Conservation (phyloP, 2,329 filamentous ascomycete genomes). For the Bipolaris sorokiniana region DNA sequence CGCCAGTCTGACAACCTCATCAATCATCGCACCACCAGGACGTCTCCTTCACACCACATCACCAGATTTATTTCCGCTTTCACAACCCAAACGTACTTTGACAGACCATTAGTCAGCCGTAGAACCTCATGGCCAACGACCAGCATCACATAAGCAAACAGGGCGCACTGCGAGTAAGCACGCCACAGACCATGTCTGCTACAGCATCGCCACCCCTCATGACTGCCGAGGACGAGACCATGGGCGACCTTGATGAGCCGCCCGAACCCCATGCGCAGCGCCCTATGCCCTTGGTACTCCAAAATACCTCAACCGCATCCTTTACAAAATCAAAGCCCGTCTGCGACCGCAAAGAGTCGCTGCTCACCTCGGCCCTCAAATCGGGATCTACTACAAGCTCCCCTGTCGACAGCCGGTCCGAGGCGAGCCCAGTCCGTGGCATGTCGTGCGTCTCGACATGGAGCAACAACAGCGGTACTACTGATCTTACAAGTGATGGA, state of each 20-base stretch:
- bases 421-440: conserved; percentile 48
- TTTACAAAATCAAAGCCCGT: conserved; percentile 59
- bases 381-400: conserved; percentile 51
- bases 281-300: conserved; percentile 49
- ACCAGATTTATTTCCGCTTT: conserved; percentile 3
- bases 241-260: conserved; percentile 84
- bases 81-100: not conserved
- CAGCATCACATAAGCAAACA: conserved; percentile 36
- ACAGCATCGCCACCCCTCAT: conserved; percentile 30
- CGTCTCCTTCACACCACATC: not conserved
- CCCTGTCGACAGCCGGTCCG: conserved; percentile 52
- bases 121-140: conserved; percentile 43
- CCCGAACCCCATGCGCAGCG: conserved; percentile 69
- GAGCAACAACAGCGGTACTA: conserved; percentile 81
- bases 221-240: conserved; percentile 65
- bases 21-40: not conserved
- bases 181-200: conserved; percentile 33
- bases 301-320: conserved; percentile 49
- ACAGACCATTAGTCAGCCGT: not conserved
- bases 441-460: conserved; percentile 68
- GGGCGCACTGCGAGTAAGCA: conserved; percentile 39
- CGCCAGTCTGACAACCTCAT: not conserved
- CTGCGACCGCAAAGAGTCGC: conserved; percentile 71
- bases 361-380: conserved; percentile 83
- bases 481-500: conserved; percentile 93